phyloP scores from a whole-genome alignment of 2,329 filamentous ascomycete genomes.

The Fusarium sp. region DNA sequence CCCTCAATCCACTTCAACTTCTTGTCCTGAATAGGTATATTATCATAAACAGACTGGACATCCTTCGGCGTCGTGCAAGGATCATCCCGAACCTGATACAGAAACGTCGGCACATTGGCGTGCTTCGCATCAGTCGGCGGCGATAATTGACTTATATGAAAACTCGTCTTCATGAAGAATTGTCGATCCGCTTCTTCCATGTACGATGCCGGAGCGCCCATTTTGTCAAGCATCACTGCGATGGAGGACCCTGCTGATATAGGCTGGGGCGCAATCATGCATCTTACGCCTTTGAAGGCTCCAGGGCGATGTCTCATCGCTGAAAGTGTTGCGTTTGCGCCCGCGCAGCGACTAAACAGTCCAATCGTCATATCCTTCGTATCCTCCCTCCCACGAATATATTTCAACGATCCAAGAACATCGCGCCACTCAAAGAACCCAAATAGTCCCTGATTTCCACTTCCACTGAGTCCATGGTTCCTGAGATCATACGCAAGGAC shows the following conservation, averaged over 20 bases:
- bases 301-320: slow-evolving; percentile 13
- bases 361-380: slow-evolving; percentile 11
- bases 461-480: slow-evolving; percentile 25
- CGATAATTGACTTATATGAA: slow-evolving; percentile 5
- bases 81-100: slow-evolving; percentile 26
- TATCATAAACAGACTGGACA: slow-evolving; percentile 29
- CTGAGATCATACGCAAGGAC: slow-evolving; percentile 25
- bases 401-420: slow-evolving; percentile 21
- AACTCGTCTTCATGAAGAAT: slow-evolving; percentile 30
- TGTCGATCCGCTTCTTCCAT: slow-evolving; percentile 26
- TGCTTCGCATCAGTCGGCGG: slow-evolving; percentile 21
- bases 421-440: slow-evolving; percentile 33
- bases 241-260: slow-evolving; percentile 4
- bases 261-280: slow-evolving; percentile 26
- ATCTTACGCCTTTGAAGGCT: slow-evolving; percentile 12
- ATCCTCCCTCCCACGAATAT: background rate
- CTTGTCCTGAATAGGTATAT: slow-evolving; percentile 16
- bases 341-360: slow-evolving; percentile 24
- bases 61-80: slow-evolving; percentile 13
- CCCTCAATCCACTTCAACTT: slow-evolving; percentile 26
- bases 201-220: slow-evolving; percentile 7
- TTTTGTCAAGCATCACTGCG: background rate
- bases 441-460: slow-evolving; percentile 21
- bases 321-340: slow-evolving; percentile 18
- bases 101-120: slow-evolving; percentile 14